These are phyloP conservation scores for Alternaria tenuissima DNA, from an alignment of 2,329 filamentous ascomycete genomes.

Conservation along the genomic window DNA sequence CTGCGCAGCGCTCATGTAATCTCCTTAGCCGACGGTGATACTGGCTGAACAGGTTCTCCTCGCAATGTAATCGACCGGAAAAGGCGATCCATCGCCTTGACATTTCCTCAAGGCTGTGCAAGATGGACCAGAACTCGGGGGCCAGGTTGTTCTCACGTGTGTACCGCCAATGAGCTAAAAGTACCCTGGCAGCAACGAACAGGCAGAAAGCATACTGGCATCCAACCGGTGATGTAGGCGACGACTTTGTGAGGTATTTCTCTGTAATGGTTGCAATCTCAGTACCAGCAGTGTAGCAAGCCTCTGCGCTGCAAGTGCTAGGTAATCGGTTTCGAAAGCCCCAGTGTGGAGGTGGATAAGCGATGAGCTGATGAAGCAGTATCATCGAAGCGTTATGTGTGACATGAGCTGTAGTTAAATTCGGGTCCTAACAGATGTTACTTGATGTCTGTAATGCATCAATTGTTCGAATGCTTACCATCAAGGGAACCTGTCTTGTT, in stretches of 20 bases:
- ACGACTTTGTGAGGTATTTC: slow-evolving; percentile 28
- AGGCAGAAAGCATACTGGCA: slow-evolving; percentile 30
- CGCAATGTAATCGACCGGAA: neutral
- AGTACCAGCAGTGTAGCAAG: slow-evolving; percentile 24
- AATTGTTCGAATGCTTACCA: neutral
- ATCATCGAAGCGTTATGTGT: slow-evolving; percentile 31
- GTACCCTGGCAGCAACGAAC: slow-evolving; percentile 30
- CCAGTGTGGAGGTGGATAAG: slow-evolving; percentile 26
- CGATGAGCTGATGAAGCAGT: slow-evolving; percentile 27
- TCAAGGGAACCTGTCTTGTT: slow-evolving; percentile 21
- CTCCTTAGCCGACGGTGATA: neutral
- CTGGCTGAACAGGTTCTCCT: neutral
- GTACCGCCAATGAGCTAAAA: slow-evolving; percentile 28
- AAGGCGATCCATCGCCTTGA: neutral
- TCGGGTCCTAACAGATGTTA: slow-evolving; percentile 14
- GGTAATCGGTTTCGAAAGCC: slow-evolving; percentile 20
- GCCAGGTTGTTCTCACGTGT: neutral
- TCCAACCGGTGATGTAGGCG: slow-evolving; percentile 16
- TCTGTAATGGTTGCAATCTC: slow-evolving; percentile 30
- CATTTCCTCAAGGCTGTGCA: neutral
- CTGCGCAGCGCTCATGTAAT: neutral
- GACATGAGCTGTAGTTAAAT: slow-evolving; percentile 29
- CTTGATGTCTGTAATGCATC: neutral
- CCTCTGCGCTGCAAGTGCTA: slow-evolving; percentile 25
- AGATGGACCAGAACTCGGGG: neutral